Evolutionary conservation across 352 stramenopile species (phyloP).

Genomic region (Pythium guiyangense): DNA sequence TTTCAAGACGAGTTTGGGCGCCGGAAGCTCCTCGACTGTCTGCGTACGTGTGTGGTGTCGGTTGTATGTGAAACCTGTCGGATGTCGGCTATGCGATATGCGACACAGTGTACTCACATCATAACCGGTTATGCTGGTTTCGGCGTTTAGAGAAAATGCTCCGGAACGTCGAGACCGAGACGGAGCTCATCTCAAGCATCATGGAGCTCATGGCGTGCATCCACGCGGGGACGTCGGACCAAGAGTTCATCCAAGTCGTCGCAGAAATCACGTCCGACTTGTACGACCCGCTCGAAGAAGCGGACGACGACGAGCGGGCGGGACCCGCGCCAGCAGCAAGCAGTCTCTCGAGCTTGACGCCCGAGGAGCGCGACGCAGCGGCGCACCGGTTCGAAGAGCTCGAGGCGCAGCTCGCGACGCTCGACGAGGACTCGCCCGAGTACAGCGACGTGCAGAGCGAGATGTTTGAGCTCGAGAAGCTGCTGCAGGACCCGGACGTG

Average conservation of each 20-base stretch:
- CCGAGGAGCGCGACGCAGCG: slow-evolving; percentile 47
- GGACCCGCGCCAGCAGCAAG: slow-evolving; percentile 17
- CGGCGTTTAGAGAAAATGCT: slow-evolving; percentile 43
- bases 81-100: neutral
- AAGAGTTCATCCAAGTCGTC: slow-evolving; percentile 76
- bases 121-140: no score
- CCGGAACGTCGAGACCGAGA: slow-evolving; percentile 49
- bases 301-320: slow-evolving; percentile 10
- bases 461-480: slow-evolving; percentile 59
- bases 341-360: slow-evolving; percentile 28
- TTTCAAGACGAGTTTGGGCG: slow-evolving; percentile 80
- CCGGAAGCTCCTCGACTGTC: slow-evolving; percentile 53
- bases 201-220: slow-evolving; percentile 78
- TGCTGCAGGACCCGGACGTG: slow-evolving; percentile 67
- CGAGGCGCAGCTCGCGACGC: slow-evolving; percentile 46
- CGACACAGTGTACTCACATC: no score
- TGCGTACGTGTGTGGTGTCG: slow-evolving; percentile 34
- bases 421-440: slow-evolving; percentile 54
- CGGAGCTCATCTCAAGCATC: slow-evolving; percentile 51
- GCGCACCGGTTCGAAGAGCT: slow-evolving; percentile 63
- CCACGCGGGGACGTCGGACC: slow-evolving; percentile 58
- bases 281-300: slow-evolving; percentile 64
- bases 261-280: slow-evolving; percentile 75
- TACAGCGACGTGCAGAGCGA: slow-evolving; percentile 59
- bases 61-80: neutral